These are phyloP conservation scores for Trametes coccinea DNA, from an alignment of 768 basidiomycete genomes.

Conservation along the genomic window DNA sequence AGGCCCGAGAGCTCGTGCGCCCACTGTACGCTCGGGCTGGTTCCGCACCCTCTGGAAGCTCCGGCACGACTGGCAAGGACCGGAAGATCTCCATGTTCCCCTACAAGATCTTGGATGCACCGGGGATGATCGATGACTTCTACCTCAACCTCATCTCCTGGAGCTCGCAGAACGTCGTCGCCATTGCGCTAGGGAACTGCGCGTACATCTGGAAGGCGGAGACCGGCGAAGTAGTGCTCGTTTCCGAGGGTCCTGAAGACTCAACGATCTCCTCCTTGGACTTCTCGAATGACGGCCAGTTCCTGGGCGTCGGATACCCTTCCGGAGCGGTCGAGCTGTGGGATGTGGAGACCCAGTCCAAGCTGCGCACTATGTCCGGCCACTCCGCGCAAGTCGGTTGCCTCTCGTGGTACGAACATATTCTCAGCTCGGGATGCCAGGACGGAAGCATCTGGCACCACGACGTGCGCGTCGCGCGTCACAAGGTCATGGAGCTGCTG, in stretches of 20 bases:
- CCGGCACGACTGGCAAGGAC: conserved; percentile 59
- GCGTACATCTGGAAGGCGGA: conserved; percentile 97
- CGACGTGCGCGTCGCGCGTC: conserved; percentile 79
- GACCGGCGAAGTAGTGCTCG: conserved; percentile 76
- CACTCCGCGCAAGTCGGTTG: conserved; percentile 83
- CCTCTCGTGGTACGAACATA: conserved; percentile 84
- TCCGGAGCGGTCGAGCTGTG: conserved; percentile 92
- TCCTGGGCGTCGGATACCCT: conserved; percentile 79
- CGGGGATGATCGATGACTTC: conserved; percentile 92
- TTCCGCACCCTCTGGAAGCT: conserved; percentile 61
- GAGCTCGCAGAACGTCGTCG: conserved; percentile 84
- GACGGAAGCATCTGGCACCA: conserved; percentile 97
- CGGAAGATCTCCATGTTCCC: conserved; percentile 85
- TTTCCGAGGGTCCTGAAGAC: conserved; percentile 75
- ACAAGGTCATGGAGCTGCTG: conserved; percentile 87
- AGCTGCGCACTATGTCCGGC: conserved; percentile 88
- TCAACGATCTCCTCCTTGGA: conserved; percentile 76
- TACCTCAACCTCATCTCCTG: conserved; percentile 94
- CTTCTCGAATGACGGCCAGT: conserved; percentile 79
- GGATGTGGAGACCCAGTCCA: conserved; percentile 79
- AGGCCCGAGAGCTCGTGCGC: conserved; percentile 75
- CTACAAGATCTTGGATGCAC: conserved; percentile 93
- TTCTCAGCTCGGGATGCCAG: conserved; percentile 84
- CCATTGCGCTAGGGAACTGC: conserved; percentile 82
- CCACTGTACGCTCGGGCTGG: conserved; percentile 75